These are phyloP conservation scores for Carex pumila DNA, from an alignment of 176 grass and related monocot species.

Conservation along the genomic window DNA sequence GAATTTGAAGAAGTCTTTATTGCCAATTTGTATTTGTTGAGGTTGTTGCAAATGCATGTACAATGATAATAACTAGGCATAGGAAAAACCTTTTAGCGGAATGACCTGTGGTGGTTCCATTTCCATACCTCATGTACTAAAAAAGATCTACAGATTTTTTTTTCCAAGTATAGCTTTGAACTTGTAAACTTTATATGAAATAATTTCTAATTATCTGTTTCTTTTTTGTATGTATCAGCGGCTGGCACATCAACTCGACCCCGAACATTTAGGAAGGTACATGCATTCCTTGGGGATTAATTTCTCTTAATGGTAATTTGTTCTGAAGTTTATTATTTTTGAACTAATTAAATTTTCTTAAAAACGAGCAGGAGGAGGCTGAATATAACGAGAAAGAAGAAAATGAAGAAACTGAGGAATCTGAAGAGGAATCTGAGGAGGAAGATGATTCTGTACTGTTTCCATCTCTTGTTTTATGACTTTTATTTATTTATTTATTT, in stretches of 20 bases:
- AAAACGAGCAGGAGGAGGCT: conserved; percentile 41
- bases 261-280: conserved; percentile 74
- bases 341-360: conserved; percentile 14
- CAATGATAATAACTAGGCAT: neutral
- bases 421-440: conserved; percentile 62
- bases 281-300: neutral
- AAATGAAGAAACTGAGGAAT: conserved; percentile 65
- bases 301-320: neutral
- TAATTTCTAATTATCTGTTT: neutral
- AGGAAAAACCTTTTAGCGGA: neutral
- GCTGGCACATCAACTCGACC: conserved; percentile 75
- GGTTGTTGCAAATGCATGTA: neutral
- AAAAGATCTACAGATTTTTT: neutral
- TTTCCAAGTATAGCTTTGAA: neutral
- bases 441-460: conserved; percentile 29
- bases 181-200: neutral
- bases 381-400: conserved; percentile 55
- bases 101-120: neutral
- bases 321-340: conserved; percentile 5
- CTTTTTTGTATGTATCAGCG: conserved; percentile 56
- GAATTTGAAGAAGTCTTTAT: neutral
- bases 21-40: neutral
- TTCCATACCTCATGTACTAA: neutral
- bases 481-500: neutral
- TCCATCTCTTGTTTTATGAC: conserved; percentile 16